Evolutionary conservation across 2,329 filamentous ascomycete genomes (phyloP).

Genomic region (Parascedosporium putredinis): DNA sequence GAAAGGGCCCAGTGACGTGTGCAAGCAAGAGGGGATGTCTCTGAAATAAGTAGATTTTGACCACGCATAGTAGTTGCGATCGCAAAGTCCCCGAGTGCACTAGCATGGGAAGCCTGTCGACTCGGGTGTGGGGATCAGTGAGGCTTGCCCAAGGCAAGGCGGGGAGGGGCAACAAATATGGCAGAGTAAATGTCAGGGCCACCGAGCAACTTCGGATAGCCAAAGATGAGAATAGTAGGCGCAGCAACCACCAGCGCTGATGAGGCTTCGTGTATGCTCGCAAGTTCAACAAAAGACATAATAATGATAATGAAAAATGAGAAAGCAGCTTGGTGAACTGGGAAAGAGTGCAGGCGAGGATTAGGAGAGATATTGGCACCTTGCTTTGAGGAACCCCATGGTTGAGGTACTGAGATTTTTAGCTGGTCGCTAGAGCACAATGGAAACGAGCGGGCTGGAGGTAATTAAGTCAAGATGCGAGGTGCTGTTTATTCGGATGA

Average conservation of each 20-base stretch:
- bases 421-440: not conserved
- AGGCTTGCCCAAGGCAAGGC: not conserved
- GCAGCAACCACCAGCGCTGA: not conserved
- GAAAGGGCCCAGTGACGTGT: not conserved
- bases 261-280: no score
- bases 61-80: not conserved
- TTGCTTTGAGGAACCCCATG: constrained; percentile 7
- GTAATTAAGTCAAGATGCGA: not conserved
- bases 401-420: not conserved
- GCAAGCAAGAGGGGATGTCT: no score
- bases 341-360: constrained; percentile 8
- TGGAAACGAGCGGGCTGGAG: not conserved
- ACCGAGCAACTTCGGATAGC: not conserved
- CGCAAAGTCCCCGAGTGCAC: not conserved
- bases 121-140: not conserved
- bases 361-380: not conserved
- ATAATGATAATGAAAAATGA: constrained; percentile 6
- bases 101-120: not conserved
- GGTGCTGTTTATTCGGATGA: not conserved
- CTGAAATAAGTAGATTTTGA: no score
- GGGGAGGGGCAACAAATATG: not conserved
- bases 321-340: not conserved
- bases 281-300: constrained; percentile 7
- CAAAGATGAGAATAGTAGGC: not conserved
- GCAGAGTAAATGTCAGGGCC: not conserved